A percentile compares a stretch with the other conserved stretches of the same genome.
These are phyloP conservation scores for Iris macrosiphon DNA, from an alignment of 106 monocot genomes.

Conservation along the genomic window DNA sequence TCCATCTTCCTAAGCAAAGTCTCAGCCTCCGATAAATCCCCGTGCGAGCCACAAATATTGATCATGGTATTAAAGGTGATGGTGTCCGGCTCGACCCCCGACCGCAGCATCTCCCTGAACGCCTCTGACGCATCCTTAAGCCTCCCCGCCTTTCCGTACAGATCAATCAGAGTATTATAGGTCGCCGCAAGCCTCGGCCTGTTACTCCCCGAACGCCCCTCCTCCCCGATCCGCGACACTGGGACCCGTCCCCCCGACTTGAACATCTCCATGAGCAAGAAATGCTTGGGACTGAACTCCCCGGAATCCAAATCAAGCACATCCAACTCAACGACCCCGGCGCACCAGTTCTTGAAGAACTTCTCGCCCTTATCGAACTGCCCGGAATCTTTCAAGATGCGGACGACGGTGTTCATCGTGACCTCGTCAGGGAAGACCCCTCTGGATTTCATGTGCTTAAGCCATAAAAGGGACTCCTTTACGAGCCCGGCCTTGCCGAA, in stretches of 20 bases:
- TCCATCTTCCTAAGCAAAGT: slow-evolving; percentile 56
- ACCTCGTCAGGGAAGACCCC: slow-evolving; percentile 69
- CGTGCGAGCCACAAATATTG: slow-evolving; percentile 42
- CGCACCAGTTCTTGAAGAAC: slow-evolving; percentile 53
- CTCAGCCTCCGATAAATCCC: slow-evolving; percentile 53
- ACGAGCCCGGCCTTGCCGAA: slow-evolving; percentile 49
- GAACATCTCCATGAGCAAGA: slow-evolving; percentile 70
- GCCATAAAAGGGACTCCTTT: slow-evolving; percentile 54
- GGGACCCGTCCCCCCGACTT: slow-evolving; percentile 22
- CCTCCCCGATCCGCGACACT: slow-evolving; percentile 3
- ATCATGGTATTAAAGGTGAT: slow-evolving; percentile 88
- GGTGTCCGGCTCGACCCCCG: slow-evolving; percentile 55
- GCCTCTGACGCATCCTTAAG: slow-evolving; percentile 56
- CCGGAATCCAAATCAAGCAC: slow-evolving; percentile 12
- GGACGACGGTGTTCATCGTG: slow-evolving; percentile 50
- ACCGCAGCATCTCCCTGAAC: slow-evolving; percentile 54
- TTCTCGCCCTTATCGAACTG: slow-evolving; percentile 35
- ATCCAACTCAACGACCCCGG: slow-evolving; percentile 37
- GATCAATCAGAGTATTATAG: slow-evolving; percentile 74
- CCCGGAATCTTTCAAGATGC: slow-evolving; percentile 54
- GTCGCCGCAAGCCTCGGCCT: slow-evolving; percentile 64
- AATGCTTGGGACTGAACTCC: slow-evolving; percentile 26
- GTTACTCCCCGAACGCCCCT: slow-evolving; percentile 3
- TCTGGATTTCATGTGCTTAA: slow-evolving; percentile 54
- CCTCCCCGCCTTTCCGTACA: slow-evolving; percentile 77